Evolutionary conservation across 169 alveolate genomes (phyloP), one percentile per base, ranked within the genome.

Genomic region (Prorocentrum cordatum): DNA sequence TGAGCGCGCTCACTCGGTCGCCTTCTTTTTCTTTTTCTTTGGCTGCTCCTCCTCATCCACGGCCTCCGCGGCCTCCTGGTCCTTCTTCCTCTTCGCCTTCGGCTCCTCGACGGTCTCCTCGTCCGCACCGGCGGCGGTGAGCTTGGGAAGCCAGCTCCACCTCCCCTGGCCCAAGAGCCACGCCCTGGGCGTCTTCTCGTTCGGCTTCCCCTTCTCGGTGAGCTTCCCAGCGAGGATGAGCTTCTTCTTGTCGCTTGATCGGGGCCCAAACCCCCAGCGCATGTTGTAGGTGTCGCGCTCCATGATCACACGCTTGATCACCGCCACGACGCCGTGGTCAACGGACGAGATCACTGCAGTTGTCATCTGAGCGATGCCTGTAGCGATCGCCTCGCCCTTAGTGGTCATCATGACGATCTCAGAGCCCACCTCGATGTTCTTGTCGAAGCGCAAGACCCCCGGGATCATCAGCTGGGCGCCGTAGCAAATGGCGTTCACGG

Each of bases 391-490:
- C 94, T 98, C 99, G 7, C 99, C 99, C 95, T 98, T 98, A 50
- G 99, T 98, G 38, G 99, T 97, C 95, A 98, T 98, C 91, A 98
- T 92, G 38, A 98, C 99, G 54, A 98, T 95, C 92, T 97, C 99
- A 66, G 96, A 94, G 67, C 98, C 98, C 38, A 97, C 94, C 75
- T 98, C 99, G 62, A 98, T 98, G 82, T 94, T 95, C 90, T 94
- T 95, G 92, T 98, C 99, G 93, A 97, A 98, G 85, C 99, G 96
- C 83, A 98, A 94, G 24, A 98, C 99, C 2, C 95, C 95, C 2
- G 99, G 99, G 26, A 98, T 96, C 98, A 98, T 98, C 47, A 98
- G 95, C 92, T 98, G 97, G 50, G 99, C 99, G 20, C 99, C 99
- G 92, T 98, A 98, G 94, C 99, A 98, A 80, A 98, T 96, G 42